Evolutionary conservation across 2,329 filamentous ascomycete genomes (phyloP).

Genomic region (Hirsutella rhossiliensis): DNA sequence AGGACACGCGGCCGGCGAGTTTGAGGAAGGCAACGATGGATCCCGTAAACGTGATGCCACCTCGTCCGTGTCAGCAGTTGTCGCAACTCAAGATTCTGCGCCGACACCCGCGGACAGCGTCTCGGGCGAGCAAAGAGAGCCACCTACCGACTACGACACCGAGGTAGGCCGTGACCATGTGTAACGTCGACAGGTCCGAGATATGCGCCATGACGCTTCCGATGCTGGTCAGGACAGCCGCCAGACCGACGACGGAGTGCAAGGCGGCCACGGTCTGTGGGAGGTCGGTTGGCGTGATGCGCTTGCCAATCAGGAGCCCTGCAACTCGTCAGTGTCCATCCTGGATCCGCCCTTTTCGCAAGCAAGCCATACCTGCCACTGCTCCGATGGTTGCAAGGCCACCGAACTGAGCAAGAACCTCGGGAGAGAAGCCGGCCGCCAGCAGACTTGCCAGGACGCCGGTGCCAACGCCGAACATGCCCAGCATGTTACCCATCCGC

Average conservation of each 20-base stretch:
- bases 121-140: neutral
- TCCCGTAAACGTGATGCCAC: slow-evolving; percentile 81
- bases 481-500: slow-evolving; percentile 73
- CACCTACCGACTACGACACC: slow-evolving; percentile 64
- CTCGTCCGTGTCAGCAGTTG: slow-evolving; percentile 13
- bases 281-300: slow-evolving; percentile 78
- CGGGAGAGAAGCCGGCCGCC: slow-evolving; percentile 68
- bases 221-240: slow-evolving; percentile 78
- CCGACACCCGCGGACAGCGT: neutral
- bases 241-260: slow-evolving; percentile 81
- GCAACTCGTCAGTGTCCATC: slow-evolving; percentile 5
- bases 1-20: slow-evolving; percentile 71
- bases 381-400: slow-evolving; percentile 61
- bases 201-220: slow-evolving; percentile 72
- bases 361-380: slow-evolving; percentile 34
- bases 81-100: neutral
- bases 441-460: slow-evolving; percentile 74
- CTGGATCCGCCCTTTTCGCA: neutral
- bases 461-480: slow-evolving; percentile 72
- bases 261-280: slow-evolving; percentile 83
- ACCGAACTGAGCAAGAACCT: slow-evolving; percentile 71
- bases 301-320: slow-evolving; percentile 67
- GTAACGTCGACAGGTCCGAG: slow-evolving; percentile 59
- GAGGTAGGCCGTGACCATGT: slow-evolving; percentile 76
- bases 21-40: slow-evolving; percentile 86